phyloP scores from a whole-genome alignment of 345 rosid species.

The Nephelium lappaceum region DNA sequence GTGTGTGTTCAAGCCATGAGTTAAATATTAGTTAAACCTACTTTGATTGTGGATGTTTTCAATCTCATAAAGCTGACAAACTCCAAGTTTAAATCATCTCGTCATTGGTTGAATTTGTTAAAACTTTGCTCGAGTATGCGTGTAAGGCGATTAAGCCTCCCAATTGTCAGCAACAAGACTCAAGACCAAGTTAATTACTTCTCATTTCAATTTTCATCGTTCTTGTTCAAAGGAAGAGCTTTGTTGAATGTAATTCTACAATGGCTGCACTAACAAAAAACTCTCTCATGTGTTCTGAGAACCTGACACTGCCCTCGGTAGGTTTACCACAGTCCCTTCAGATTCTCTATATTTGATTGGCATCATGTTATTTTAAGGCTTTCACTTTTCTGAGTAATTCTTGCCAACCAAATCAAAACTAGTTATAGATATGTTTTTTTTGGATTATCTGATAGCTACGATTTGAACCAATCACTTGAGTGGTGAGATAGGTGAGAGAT shows the following conservation, averaged over 20 bases:
- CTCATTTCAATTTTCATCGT: not conserved
- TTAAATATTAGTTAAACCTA: conserved; percentile 10
- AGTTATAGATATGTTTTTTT: not conserved
- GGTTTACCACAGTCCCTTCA: not conserved
- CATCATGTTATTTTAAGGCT: not conserved
- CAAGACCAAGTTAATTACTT: not conserved
- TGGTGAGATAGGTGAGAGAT: no score
- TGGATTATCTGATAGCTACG: no score
- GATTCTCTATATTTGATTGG: not conserved
- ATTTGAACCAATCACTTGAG: no score
- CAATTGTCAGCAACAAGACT: not conserved
- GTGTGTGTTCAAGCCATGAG: not conserved
- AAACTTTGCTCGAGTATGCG: not conserved
- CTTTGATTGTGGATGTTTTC: not conserved
- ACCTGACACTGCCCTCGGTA: conserved; percentile 46
- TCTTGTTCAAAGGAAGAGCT: not conserved
- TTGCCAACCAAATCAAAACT: not conserved
- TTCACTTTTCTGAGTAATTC: not conserved
- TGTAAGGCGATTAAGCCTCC: not conserved
- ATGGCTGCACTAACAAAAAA: conserved; percentile 30
- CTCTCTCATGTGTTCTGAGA: conserved; percentile 42
- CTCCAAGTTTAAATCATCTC: conserved; percentile 15
- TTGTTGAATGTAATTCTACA: not conserved
- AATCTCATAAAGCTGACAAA: conserved; percentile 16
- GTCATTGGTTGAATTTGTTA: not conserved